Evolutionary conservation across 2,329 filamentous ascomycete species (phyloP).

Genomic region (Hortaea werneckii): DNA sequence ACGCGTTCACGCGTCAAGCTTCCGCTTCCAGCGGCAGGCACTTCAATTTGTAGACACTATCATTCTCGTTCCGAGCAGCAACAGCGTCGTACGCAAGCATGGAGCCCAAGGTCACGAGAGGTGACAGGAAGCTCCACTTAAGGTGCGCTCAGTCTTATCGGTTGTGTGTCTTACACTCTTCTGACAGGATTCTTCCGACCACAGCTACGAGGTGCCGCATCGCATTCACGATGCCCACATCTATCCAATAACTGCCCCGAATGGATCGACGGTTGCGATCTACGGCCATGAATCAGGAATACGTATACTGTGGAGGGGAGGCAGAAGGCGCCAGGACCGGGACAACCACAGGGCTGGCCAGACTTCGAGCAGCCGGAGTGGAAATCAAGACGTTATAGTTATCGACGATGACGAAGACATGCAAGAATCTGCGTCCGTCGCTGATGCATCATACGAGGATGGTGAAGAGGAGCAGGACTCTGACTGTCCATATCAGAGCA

Average conservation of each 20-base stretch:
- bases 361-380: slow-evolving; percentile 14
- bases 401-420: slow-evolving; percentile 48
- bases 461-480: slow-evolving; percentile 51
- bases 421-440: slow-evolving; percentile 4
- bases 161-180: too few species aligned
- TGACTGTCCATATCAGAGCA: slow-evolving; percentile 42
- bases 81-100: slow-evolving; percentile 4
- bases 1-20: neutral
- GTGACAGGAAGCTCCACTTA: slow-evolving; percentile 24
- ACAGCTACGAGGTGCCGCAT: slow-evolving; percentile 51
- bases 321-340: slow-evolving; percentile 24
- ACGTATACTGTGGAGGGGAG: slow-evolving; percentile 51
- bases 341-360: neutral
- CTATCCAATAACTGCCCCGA: slow-evolving; percentile 49
- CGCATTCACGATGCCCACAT: slow-evolving; percentile 46
- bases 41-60: neutral
- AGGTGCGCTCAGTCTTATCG: slow-evolving; percentile 12
- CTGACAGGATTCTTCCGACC: too few species aligned
- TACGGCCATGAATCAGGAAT: slow-evolving; percentile 51
- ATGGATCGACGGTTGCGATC: slow-evolving; percentile 52
- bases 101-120: slow-evolving; percentile 21
- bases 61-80: neutral
- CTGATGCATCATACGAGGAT: slow-evolving; percentile 37
- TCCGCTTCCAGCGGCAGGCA: neutral
- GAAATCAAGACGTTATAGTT: slow-evolving; percentile 41